Percentiles rank a stretch among this genome's conserved stretches.
phyloP scores from a whole-genome alignment of 495 filamentous ascomycete species.

The Tricharina praecox region DNA sequence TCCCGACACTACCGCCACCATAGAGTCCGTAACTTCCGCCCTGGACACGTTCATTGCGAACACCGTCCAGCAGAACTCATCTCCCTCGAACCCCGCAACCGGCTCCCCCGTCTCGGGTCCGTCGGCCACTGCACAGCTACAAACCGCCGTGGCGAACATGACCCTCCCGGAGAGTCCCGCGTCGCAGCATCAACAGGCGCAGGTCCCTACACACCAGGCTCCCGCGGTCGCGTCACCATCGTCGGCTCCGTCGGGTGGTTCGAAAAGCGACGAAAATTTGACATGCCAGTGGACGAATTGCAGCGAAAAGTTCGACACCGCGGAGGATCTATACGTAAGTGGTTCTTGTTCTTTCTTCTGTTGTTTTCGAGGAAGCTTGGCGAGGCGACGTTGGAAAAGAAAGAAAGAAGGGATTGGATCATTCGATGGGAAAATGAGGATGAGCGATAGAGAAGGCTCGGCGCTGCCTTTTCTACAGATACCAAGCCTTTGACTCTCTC shows the following conservation, averaged over 20 bases:
- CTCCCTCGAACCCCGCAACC: too few species aligned
- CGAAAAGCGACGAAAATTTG: conserved; percentile 43
- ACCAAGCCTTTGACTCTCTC: conserved; percentile 7
- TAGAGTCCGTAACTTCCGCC: conserved; percentile 25
- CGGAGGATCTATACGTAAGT: conserved; percentile 84
- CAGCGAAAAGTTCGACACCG: conserved; percentile 57
- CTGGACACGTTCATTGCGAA: conserved; percentile 24
- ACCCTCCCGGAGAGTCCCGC: conserved; percentile 23
- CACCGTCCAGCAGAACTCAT: conserved; percentile 14
- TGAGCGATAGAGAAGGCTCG: conserved; percentile 23
- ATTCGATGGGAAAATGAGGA: conserved; percentile 4
- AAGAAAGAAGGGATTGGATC: conserved; percentile 16
- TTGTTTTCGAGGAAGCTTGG: conserved; percentile 4
- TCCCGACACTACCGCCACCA: conserved; percentile 19
- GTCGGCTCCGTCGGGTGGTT: conserved; percentile 6
- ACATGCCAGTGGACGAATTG: conserved; percentile 79
- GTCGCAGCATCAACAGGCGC: conserved; percentile 17
- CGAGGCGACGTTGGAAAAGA: background rate
- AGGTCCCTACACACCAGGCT: conserved; percentile 12
- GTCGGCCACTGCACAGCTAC: conserved; percentile 9
- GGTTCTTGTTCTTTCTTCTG: conserved; percentile 15
- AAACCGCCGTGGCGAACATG: conserved; percentile 19
- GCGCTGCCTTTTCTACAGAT: conserved; percentile 14
- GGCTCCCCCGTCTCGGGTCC: conserved; percentile 2
- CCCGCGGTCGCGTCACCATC: background rate